These are phyloP conservation scores for Zangia roseola DNA, from an alignment of 768 basidiomycete genomes.

Conservation along the genomic window DNA sequence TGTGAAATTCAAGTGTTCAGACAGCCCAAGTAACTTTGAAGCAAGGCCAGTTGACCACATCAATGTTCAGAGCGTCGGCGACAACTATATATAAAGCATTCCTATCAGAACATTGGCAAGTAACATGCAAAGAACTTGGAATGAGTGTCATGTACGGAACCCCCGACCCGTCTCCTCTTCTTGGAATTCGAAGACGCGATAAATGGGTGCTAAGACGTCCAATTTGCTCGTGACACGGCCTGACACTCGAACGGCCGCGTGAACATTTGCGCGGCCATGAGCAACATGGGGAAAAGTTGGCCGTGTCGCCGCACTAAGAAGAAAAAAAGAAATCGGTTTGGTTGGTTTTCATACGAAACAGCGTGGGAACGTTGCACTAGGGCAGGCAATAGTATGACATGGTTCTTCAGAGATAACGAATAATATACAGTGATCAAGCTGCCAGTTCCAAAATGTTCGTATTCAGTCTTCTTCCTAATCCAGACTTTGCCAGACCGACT, in stretches of 20 bases:
- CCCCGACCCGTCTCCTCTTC: conserved; percentile 77
- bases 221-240: conserved; percentile 69
- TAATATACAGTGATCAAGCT: no score
- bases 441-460: no score
- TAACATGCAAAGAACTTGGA: background rate
- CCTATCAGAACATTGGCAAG: background rate
- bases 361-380: conserved; percentile 22
- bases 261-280: conserved; percentile 60
- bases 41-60: no score
- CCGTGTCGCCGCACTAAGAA: conserved; percentile 81
- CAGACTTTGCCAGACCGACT: conserved; percentile 43
- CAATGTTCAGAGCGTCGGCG: no score
- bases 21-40: no score
- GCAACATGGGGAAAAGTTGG: conserved; percentile 88
- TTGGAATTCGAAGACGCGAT: conserved; percentile 44
- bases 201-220: conserved; percentile 83
- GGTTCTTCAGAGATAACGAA: no score
- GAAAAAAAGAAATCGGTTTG: background rate
- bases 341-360: background rate
- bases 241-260: conserved; percentile 90
- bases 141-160: conserved; percentile 42
- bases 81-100: background rate
- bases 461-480: background rate
- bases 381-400: no score
- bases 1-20: no score